Base-by-base conservation (phyloP, 768 basidiomycete genomes). In the Kwoniella pini region DNA sequence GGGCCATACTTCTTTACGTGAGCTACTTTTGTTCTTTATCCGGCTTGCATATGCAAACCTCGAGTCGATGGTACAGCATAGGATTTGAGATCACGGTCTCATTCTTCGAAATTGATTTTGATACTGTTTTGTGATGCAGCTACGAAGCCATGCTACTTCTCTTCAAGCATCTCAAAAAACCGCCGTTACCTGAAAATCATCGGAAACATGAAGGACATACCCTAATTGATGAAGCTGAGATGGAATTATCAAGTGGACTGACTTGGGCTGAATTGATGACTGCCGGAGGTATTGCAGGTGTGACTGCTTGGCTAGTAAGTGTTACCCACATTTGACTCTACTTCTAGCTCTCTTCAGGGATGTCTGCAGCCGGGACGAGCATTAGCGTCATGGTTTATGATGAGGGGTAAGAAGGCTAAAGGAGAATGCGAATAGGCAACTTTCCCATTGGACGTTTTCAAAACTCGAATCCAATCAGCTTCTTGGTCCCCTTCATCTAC, bases 401-500 rank as follows among this genome's bases (percentile, higher is more conserved):
- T n/a, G n/a, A n/a, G n/a, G n/a, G n/a, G n/a, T n/a, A n/a, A n/a
- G n/a, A n/a, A n/a, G n/a, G n/a, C n/a, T n/a, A n/a, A n/a, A n/a
- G n/a, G n/a, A n/a, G n/a, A n/a, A n/a, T n/a, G n/a, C n/a, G n/a
- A 11, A 15, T 49, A 77, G 74, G 75, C 81, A 2, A 94, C 91
- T 0, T 96, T 95, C 75, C 90, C 91, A 1, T 81, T 92, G 56
- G 92, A 96, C 71, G 88, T 92, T 2, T 83, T 94, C 62, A 95
- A 96, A 80, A 94, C 93, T 13, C 85, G 91, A 4, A 84, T 93
- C 68, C 92, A 96, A 76, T 84, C 63, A 2, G 57, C 54, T n/a
- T 26, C 57, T 11, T 67, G 65, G 66, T 30, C 57, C 15, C 22
- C 43, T 6, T 24, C 52, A 5, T 21, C 38, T 7, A 15, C 30